Evolutionary conservation across 306 rosid genomes (phyloP).

Genomic region (barrel medic (Medicago truncatula)): DNA sequence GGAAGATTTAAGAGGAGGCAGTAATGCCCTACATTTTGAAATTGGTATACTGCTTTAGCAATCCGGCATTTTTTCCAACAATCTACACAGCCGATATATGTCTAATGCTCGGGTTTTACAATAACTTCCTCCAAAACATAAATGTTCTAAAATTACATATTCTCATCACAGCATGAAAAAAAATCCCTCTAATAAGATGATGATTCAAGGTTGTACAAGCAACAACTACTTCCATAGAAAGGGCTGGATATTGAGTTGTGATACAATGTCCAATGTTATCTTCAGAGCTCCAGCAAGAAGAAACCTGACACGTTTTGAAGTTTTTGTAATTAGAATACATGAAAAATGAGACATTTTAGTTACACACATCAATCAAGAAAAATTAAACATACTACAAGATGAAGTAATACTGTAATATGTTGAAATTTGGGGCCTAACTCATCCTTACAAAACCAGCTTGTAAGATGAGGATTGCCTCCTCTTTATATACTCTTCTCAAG

Average conservation of each 20-base stretch:
- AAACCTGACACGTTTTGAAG: constrained; percentile 37
- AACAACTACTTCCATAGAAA: constrained; percentile 33
- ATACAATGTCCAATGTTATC: constrained; percentile 24
- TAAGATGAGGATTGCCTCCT: too few species aligned
- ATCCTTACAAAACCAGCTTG: too few species aligned
- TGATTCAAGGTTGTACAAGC: constrained; percentile 48
- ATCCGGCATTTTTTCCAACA: constrained; percentile 32
- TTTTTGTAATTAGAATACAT: not conserved
- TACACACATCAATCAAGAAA: not conserved
- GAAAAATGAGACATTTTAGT: not conserved
- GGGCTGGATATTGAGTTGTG: constrained; percentile 32
- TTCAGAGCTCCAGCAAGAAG: constrained; percentile 37
- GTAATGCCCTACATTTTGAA: constrained; percentile 38
- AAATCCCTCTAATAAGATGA: constrained; percentile 36
- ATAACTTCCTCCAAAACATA: constrained; percentile 38
- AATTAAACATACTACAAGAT: not conserved
- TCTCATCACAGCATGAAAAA: constrained; percentile 37
- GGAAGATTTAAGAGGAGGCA: not conserved
- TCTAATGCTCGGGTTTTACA: constrained; percentile 39
- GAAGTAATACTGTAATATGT: too few species aligned
- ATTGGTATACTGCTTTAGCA: constrained; percentile 31
- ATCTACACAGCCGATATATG: constrained; percentile 44
- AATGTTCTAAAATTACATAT: constrained; percentile 32
- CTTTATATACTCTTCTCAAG: too few species aligned
- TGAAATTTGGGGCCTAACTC: too few species aligned